Percentiles rank a stretch among this genome's conserved stretches.
These are phyloP conservation scores for Coriaria nepalensis DNA, from an alignment of 306 rosid species.

Conservation along the genomic window DNA sequence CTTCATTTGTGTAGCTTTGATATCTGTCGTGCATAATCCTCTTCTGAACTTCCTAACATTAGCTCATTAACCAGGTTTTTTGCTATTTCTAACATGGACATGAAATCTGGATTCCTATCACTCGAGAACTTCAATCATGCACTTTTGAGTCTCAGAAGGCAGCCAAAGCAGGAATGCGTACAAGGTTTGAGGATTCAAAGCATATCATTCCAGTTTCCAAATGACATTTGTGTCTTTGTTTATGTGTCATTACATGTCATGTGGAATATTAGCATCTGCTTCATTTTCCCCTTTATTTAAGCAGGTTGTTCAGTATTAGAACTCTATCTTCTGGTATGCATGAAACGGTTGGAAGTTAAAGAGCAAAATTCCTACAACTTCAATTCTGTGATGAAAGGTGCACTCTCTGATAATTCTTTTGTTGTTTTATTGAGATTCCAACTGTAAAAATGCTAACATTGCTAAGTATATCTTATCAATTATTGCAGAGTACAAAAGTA, in stretches of 20 bases:
- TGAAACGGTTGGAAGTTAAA: conserved; percentile 80
- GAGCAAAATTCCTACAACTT: conserved; percentile 78
- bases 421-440: conserved; percentile 9
- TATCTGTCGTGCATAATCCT: conserved; percentile 1
- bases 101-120: conserved; percentile 53
- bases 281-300: conserved; percentile 7
- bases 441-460: conserved; percentile 11
- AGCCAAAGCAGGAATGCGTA: conserved; percentile 68
- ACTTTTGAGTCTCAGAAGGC: conserved; percentile 48
- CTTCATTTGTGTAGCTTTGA: background rate
- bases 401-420: conserved; percentile 9
- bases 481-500: conserved; percentile 62
- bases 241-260: background rate
- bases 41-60: conserved; percentile 18
- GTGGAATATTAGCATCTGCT: background rate
- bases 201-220: too few relatives aligned
- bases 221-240: background rate
- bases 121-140: conserved; percentile 56
- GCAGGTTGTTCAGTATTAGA: conserved; percentile 83
- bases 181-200: conserved; percentile 36
- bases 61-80: conserved; percentile 43
- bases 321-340: conserved; percentile 77
- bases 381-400: conserved; percentile 78
- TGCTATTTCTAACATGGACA: conserved; percentile 63
- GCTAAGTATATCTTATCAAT: conserved; percentile 6